phyloP scores from a whole-genome alignment of 2,329 filamentous ascomycete genomes.

The Colletotrichum liaoningense region DNA sequence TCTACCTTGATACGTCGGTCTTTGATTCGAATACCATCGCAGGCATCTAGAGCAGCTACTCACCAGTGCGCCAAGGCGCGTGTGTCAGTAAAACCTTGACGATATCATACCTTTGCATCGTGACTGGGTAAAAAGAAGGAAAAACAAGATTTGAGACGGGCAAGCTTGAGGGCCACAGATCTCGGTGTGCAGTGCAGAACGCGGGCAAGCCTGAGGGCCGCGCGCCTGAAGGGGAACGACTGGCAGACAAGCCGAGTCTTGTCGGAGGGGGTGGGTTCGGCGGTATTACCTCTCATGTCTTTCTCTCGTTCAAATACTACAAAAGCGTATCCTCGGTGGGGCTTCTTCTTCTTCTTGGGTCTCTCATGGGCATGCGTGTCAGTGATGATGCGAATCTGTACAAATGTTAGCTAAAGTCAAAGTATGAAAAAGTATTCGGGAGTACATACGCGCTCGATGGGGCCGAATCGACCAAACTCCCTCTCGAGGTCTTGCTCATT shows the following conservation, averaged over 20 bases:
- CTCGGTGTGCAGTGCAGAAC: slow-evolving; percentile 56
- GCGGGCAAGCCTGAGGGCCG: slow-evolving; percentile 57
- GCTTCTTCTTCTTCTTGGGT: slow-evolving; percentile 82
- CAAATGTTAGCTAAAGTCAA: slow-evolving; percentile 21
- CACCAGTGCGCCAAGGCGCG: slow-evolving; percentile 68
- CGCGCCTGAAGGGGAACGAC: slow-evolving; percentile 48
- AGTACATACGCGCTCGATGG: slow-evolving; percentile 84
- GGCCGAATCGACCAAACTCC: slow-evolving; percentile 93
- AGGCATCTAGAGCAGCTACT: slow-evolving; percentile 88
- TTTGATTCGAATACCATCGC: slow-evolving; percentile 91
- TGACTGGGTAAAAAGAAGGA: slow-evolving; percentile 39
- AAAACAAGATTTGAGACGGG: slow-evolving; percentile 56
- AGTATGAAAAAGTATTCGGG: slow-evolving; percentile 18
- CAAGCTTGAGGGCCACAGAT: slow-evolving; percentile 68
- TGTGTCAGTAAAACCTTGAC: slow-evolving; percentile 78
- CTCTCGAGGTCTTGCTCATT: slow-evolving; percentile 91
- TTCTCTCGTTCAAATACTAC: slow-evolving; percentile 97
- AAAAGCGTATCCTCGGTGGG: slow-evolving; percentile 93
- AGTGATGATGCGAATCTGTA: slow-evolving; percentile 86
- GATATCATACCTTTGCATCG: slow-evolving; percentile 47
- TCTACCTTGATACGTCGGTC: slow-evolving; percentile 94
- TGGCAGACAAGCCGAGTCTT: slow-evolving; percentile 26
- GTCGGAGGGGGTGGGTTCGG: slow-evolving; percentile 21
- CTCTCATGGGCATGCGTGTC: slow-evolving; percentile 77
- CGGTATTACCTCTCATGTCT: slow-evolving; percentile 95